Conservation (phyloP, 2,329 filamentous ascomycete species). For the Stemphylium beticola region DNA sequence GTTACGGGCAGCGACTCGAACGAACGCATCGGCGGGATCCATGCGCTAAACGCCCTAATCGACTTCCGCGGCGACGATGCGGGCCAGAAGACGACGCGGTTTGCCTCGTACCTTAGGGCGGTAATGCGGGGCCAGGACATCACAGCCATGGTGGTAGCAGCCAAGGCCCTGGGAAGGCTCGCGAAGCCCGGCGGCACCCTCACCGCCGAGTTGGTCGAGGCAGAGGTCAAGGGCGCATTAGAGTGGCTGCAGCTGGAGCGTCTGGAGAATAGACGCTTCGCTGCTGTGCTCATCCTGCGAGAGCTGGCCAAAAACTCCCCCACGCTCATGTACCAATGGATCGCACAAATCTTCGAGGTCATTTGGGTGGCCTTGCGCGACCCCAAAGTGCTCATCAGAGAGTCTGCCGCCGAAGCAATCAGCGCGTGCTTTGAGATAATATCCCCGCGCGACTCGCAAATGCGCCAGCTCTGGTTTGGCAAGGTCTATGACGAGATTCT, state of each 20-base stretch:
- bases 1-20: constrained; percentile 84
- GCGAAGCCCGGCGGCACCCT: constrained; percentile 91
- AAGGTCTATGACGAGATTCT: constrained; percentile 89
- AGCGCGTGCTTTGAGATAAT: constrained; percentile 97
- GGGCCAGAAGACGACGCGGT: constrained; percentile 90
- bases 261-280: constrained; percentile 90
- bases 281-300: constrained; percentile 86
- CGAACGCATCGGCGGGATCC: constrained; percentile 89
- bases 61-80: constrained; percentile 96
- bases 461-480: constrained; percentile 86
- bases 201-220: constrained; percentile 94
- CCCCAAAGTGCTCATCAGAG: constrained; percentile 86
- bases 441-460: constrained; percentile 84
- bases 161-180: constrained; percentile 85
- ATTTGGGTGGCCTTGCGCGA: constrained; percentile 96
- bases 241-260: constrained; percentile 97
- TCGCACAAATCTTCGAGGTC: constrained; percentile 92
- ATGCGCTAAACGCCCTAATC: constrained; percentile 89
- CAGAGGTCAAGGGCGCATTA: constrained; percentile 92
- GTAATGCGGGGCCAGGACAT: constrained; percentile 91
- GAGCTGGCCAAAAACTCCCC: constrained; percentile 92
- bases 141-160: constrained; percentile 86
- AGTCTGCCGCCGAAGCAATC: constrained; percentile 89
- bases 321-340: constrained; percentile 93
- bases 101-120: constrained; percentile 86